Percentiles rank a stretch among this genome's conserved stretches.
phyloP scores from a whole-genome alignment of 176 grass and related monocot genomes.

The Carex cristatella region DNA sequence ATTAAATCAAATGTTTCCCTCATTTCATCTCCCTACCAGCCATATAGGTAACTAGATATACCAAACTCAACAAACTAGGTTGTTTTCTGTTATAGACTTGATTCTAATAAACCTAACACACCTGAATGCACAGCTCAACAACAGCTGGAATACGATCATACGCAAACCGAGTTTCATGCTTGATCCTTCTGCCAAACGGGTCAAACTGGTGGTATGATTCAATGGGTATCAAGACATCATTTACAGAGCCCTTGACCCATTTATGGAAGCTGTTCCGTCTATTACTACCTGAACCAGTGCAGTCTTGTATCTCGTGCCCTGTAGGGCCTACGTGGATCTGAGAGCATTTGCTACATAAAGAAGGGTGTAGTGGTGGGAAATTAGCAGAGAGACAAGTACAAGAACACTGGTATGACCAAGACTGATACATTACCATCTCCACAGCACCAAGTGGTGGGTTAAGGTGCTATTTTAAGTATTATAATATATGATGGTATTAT shows the following conservation, averaged over 20 bases:
- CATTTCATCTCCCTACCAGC: no score
- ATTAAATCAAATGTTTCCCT: background rate
- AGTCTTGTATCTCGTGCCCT: slow-evolving; percentile 80
- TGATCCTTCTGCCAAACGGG: slow-evolving; percentile 78
- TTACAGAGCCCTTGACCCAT: slow-evolving; percentile 73
- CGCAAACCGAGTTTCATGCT: slow-evolving; percentile 80
- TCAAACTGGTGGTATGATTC: slow-evolving; percentile 93
- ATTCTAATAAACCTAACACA: background rate
- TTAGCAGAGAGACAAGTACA: background rate
- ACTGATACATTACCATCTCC: background rate
- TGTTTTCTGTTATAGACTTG: background rate
- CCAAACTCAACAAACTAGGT: background rate
- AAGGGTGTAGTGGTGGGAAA: background rate
- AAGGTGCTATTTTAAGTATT: background rate
- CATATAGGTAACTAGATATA: background rate
- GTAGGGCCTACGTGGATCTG: slow-evolving; percentile 72
- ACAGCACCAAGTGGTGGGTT: background rate
- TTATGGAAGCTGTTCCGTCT: slow-evolving; percentile 57
- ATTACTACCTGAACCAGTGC: slow-evolving; percentile 62
- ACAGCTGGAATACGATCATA: slow-evolving; percentile 86
- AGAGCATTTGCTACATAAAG: slow-evolving; percentile 67
- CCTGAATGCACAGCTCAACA: slow-evolving; percentile 72
- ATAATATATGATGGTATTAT: background rate
- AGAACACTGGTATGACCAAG: background rate
- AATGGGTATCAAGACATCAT: slow-evolving; percentile 68